A percentile compares a stretch with the other conserved stretches of the same genome.
Evolutionary conservation across 495 filamentous ascomycete genomes (phyloP).

Genomic region (Trichoderma gamsii): DNA sequence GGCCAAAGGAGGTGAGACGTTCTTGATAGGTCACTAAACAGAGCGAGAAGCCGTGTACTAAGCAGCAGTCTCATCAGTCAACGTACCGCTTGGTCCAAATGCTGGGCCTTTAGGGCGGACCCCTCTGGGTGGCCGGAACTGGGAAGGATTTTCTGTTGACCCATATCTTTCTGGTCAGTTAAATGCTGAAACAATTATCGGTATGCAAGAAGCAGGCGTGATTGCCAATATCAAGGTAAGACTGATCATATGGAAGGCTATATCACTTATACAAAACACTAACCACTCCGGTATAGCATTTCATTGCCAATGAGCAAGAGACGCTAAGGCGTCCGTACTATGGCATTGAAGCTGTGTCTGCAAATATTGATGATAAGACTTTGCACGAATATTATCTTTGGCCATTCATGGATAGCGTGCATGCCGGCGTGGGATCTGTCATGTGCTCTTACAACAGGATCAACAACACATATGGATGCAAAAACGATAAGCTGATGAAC

Average conservation of each 20-base stretch:
- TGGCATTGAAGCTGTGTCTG: constrained; percentile 46
- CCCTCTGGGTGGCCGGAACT: constrained; percentile 50
- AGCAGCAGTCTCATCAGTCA: constrained; percentile 29
- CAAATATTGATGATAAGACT: constrained; percentile 61
- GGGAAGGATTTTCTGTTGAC: constrained; percentile 50
- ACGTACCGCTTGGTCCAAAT: constrained; percentile 62
- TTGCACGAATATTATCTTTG: constrained; percentile 69
- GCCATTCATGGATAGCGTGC: constrained; percentile 62
- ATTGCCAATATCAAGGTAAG: constrained; percentile 48
- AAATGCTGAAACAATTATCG: constrained; percentile 40
- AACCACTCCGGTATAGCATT: constrained; percentile 37
- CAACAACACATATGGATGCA: constrained; percentile 60
- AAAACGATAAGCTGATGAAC: constrained; percentile 57
- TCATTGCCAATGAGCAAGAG: constrained; percentile 62
- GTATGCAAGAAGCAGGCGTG: constrained; percentile 48
- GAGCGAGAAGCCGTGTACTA: not conserved
- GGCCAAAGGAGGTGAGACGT: constrained; percentile 55
- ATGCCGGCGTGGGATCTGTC: constrained; percentile 53
- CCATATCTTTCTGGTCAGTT: constrained; percentile 45
- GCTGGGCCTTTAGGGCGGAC: constrained; percentile 51
- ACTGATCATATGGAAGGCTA: not conserved
- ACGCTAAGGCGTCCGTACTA: constrained; percentile 48
- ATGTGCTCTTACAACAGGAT: constrained; percentile 69
- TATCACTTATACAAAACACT: not conserved
- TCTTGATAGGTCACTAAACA: not conserved